Evolutionary conservation across 176 grass and related monocot genomes (phyloP).

Genomic region (Carex pumila): DNA sequence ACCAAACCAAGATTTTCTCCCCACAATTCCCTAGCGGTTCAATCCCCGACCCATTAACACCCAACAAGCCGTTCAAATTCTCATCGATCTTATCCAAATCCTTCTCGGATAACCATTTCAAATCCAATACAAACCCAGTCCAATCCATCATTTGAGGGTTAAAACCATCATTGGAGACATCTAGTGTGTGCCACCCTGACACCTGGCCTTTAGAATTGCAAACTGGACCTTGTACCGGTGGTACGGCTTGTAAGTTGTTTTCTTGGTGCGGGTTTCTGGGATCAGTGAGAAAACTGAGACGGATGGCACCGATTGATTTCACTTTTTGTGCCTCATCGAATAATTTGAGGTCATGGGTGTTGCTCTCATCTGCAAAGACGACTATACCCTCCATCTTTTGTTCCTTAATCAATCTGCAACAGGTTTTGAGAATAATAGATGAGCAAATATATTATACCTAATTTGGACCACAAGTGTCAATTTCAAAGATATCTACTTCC

Average conservation of each 20-base stretch:
- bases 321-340: slow-evolving; percentile 95
- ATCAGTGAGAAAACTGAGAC: slow-evolving; percentile 45
- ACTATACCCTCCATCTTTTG: slow-evolving; percentile 64
- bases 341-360: slow-evolving; percentile 67
- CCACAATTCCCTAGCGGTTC: slow-evolving; percentile 69
- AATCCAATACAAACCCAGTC: slow-evolving; percentile 71
- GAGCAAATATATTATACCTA: neutral
- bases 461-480: neutral
- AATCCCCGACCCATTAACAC: slow-evolving; percentile 42
- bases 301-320: slow-evolving; percentile 47
- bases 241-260: slow-evolving; percentile 45
- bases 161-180: slow-evolving; percentile 24
- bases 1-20: slow-evolving; percentile 73
- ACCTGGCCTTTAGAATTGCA: slow-evolving; percentile 61
- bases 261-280: slow-evolving; percentile 22
- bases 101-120: slow-evolving; percentile 63
- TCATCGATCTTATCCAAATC: slow-evolving; percentile 52
- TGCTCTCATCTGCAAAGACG: slow-evolving; percentile 93
- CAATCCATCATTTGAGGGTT: slow-evolving; percentile 61
- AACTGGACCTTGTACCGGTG: slow-evolving; percentile 51
- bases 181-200: slow-evolving; percentile 57
- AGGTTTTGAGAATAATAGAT: neutral
- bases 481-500: neutral
- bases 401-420: slow-evolving; percentile 47
- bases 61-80: slow-evolving; percentile 54